These are phyloP conservation scores for Zizania latifolia DNA, from an alignment of 176 grass and related monocot species.

Conservation along the genomic window DNA sequence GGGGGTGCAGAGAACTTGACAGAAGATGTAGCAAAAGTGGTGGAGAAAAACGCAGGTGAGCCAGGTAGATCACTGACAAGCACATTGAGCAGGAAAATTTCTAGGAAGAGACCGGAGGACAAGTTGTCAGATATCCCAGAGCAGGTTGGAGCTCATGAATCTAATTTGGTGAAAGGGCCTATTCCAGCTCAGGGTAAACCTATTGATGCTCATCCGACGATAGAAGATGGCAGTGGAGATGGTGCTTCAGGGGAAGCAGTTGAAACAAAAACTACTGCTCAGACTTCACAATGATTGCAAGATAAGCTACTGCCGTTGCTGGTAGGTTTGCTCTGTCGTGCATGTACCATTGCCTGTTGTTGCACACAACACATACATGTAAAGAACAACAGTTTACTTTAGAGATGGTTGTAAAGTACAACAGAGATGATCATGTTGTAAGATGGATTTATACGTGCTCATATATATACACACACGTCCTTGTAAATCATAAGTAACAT, in stretches of 20 bases:
- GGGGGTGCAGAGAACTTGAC: conserved; percentile 19
- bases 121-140: conserved; percentile 20
- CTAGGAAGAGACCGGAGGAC: conserved; percentile 49
- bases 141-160: conserved; percentile 20
- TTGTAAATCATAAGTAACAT: neutral
- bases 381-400: neutral
- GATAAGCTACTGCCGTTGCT: neutral
- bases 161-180: conserved; percentile 25
- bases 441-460: conserved; percentile 3
- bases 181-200: conserved; percentile 26
- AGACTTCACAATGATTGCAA: neutral
- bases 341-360: neutral
- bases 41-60: conserved; percentile 44
- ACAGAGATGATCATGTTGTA: conserved; percentile 19
- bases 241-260: neutral
- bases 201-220: neutral
- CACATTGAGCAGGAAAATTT: conserved; percentile 45
- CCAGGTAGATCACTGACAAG: conserved; percentile 51
- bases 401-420: conserved; percentile 25
- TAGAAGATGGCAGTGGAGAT: conserved; percentile 16
- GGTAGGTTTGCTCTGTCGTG: neutral
- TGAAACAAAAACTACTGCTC: conserved; percentile 4
- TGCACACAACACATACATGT: conserved; percentile 17
- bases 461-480: neutral
- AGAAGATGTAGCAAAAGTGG: conserved; percentile 30